These are phyloP conservation scores for Pyrenopolyporus hunteri DNA, from an alignment of 495 filamentous ascomycete genomes.

Conservation along the genomic window DNA sequence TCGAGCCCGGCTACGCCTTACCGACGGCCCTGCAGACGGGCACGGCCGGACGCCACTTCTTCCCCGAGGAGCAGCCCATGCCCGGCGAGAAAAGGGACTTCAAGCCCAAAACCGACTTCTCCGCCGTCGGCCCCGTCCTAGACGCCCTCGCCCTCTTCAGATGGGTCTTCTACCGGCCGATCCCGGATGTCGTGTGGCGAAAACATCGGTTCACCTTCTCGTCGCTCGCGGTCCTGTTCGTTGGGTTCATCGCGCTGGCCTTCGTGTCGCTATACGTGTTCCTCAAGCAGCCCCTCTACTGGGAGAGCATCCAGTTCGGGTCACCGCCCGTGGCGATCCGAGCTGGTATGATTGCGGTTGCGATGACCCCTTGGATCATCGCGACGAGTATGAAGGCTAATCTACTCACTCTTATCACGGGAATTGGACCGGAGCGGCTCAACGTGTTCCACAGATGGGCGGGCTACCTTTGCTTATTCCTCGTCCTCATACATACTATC, in stretches of 20 bases:
- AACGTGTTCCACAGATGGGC: slow-evolving; percentile 95
- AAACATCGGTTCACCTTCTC: slow-evolving; percentile 74
- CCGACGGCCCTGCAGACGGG: slow-evolving; percentile 72
- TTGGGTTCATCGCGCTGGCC: slow-evolving; percentile 66
- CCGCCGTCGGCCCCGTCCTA: slow-evolving; percentile 73
- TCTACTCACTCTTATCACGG: slow-evolving; percentile 81
- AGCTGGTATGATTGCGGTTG: slow-evolving; percentile 90
- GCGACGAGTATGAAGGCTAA: slow-evolving; percentile 92
- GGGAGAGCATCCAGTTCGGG: slow-evolving; percentile 78
- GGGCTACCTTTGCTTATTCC: slow-evolving; percentile 83
- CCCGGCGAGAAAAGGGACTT: slow-evolving; percentile 56
- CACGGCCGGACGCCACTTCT: slow-evolving; percentile 69
- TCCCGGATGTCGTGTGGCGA: slow-evolving; percentile 69
- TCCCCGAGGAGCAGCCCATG: slow-evolving; percentile 63
- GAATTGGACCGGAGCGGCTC: slow-evolving; percentile 88
- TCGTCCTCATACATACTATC: slow-evolving; percentile 80
- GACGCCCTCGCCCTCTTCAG: slow-evolving; percentile 76
- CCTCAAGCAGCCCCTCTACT: slow-evolving; percentile 83
- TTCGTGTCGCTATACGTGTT: slow-evolving; percentile 85
- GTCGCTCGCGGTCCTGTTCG: slow-evolving; percentile 69
- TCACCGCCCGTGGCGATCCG: slow-evolving; percentile 90
- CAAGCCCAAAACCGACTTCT: slow-evolving; percentile 70
- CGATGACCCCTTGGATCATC: slow-evolving; percentile 93
- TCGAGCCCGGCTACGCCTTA: slow-evolving; percentile 68
- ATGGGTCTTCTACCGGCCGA: slow-evolving; percentile 84